Base-by-base conservation (phyloP, 2,329 filamentous ascomycete species). In the Conoideocrella luteorostrata region DNA sequence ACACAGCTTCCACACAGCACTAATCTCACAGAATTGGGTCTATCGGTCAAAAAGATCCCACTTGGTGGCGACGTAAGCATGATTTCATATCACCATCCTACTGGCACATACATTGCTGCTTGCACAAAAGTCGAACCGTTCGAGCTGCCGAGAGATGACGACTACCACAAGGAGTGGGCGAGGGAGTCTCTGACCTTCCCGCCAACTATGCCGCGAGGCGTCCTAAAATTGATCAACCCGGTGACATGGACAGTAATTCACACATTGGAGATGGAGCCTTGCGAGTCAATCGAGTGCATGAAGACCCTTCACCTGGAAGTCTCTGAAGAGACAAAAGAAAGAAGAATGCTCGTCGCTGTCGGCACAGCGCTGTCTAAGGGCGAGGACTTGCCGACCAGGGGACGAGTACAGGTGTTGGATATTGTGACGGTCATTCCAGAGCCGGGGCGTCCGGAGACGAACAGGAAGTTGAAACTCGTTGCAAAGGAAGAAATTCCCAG, bases 381-480 rank as follows among this genome's bases (percentile, higher is more conserved):
- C 32, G 93, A 98, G 65, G 93, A 97, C 57, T 78, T 95, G 45
- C 84, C 90, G 1, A 84, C 89, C 1, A 81, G 86, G 36, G 93
- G 93, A 3, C 79, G 84, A 32, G 78, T 98, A 30, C 89, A 93
- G 55, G 86, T 97, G 38, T 95, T 93, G 57, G 90, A 96, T 57
- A 78, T 98, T 23, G 89, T 95, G 46, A 79, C 84, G 26, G 93
- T 98, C 24, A 91, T 96, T 1, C 91, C 93, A 0, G 84, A 96
- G 50, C 89, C 89, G 0, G 87, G 82, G 15, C 78, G 78, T 7
- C 88, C 89, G 0, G 90, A 96, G 62, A 95, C 87, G 2, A 86
- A 89, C 62, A 84, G 82, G 51, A 88, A 82, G 52, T 72, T 98
- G 26, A 94, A 95, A 60, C 76, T 94, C 4, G 75, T 96, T 13